Evolutionary conservation across 257 asterid genomes (phyloP), one percentile per base, ranked within the genome.

Genomic region (Solanum raphanifolium): DNA sequence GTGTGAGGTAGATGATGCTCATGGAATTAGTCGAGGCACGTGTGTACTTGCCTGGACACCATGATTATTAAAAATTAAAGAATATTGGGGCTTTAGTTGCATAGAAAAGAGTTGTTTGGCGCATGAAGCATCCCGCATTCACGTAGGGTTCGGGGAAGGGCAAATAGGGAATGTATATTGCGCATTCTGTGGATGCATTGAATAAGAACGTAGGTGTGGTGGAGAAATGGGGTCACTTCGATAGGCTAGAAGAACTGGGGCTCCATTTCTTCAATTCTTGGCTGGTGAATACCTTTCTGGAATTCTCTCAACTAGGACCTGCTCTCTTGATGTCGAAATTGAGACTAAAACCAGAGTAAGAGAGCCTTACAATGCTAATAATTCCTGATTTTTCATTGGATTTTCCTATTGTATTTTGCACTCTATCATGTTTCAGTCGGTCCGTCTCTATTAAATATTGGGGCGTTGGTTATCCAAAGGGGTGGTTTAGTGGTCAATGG

Each of bases 271-370:
- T 93, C 94, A 95, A 95, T 68, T 89, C 9, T 88, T 93, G 38
- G 93, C 93, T 86, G 98, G 98, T 5, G 98, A 94, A 86, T 95
- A 92, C 88, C 92, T 95, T 78, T 91, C 93, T 87, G 98, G 98
- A 83, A 31, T 90, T 20, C 94, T 95, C 5, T 92, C 98, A 85
- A 96, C 98, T 34, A 94, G 98, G 94, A 94, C 95, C 96, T 82
- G 20, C 38, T 95, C 98, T 48, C 96, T 94, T 79, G 98, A 95
- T 62, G 99, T 95, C 91, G 93, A 91, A 92, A 93, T 95, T 82
- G 96, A 96, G 92, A 96, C 99, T 90, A 96, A 96, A 91, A 95
- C 99, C 43, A 95, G 94, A 96, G 97, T 95, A 84, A 9, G 35
- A 68, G 35, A 27, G n/a, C 55, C 71, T 29, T 55, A 69, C n/a